These are phyloP conservation scores for Chlorella sorokiniana DNA, from an alignment of 139 green algal genomes.

Conservation along the genomic window DNA sequence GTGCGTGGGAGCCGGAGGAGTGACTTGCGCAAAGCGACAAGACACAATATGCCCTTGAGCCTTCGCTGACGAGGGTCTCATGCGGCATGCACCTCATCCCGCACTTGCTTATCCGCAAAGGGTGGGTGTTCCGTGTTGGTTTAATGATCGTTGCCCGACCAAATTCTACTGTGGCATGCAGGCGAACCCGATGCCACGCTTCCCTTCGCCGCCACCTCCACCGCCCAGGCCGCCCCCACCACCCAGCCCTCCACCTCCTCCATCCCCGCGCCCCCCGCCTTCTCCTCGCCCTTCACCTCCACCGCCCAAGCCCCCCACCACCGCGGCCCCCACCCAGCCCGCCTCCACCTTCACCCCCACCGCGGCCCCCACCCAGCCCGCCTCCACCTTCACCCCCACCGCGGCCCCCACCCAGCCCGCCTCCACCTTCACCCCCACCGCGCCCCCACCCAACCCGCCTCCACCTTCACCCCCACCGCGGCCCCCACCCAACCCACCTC, in stretches of 20 bases:
- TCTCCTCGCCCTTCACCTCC: not conserved
- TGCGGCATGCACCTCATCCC: not conserved
- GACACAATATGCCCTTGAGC: not conserved
- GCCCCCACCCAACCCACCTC: no score
- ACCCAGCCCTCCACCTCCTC: not conserved
- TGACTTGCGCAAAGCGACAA: not conserved
- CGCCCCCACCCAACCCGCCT: no score
- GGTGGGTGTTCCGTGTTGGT: no score
- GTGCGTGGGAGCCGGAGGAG: not conserved
- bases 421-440: no score
- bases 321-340: not conserved
- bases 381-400: no score
- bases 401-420: no score
- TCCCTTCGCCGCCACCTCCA: not conserved
- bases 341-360: no score
- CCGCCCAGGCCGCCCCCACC: not conserved
- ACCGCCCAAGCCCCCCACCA: not conserved
- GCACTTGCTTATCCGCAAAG: not conserved
- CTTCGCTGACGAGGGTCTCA: not conserved
- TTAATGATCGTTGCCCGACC: not conserved
- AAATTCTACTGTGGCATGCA: not conserved
- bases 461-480: no score
- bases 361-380: no score
- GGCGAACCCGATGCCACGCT: not conserved
- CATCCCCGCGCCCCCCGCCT: not conserved